Base-by-base conservation (phyloP, 2,329 filamentous ascomycete species). In the Cladophialophora exuberans region DNA sequence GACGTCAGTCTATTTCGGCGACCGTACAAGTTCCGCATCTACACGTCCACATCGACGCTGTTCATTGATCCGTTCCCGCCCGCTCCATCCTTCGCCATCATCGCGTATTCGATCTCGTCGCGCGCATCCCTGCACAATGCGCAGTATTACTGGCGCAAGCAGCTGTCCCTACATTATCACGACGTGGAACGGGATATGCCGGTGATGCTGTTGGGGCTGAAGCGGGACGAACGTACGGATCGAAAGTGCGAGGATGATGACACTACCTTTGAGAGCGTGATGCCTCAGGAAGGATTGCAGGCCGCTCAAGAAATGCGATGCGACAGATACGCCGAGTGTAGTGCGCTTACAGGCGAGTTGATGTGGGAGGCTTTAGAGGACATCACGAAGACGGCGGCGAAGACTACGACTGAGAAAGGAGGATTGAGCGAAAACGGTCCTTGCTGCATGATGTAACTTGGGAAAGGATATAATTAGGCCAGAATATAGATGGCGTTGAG, bases 301-400 rank as follows among this genome's bases (percentile, higher is more conserved):
- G 82, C 82, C 5, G 82, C 83, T 13, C 81, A 83, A 62, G 79
- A 82, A 62, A 79, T 85, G 70, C 73, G 81, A 20, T 83, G 79
- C 66, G 83, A 86, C 72, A 72, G 76, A 30, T 86, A 86, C 68
- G 83, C 81, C 3, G 83, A 86, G 65, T 86, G 83, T 61, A 84
- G 81, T 57, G 82, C 83, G 35, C 31, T 80, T 33, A 85, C 83
- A 4, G 83, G 83, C 2, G 80, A 85, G 69, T 69, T 86, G 33
- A 79, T 83, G 60, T 71, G 72, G 26, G 78, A 85, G 67, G 81
- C 82, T 0, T 76, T 85, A 54, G 82, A 86, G 64, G 83, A 86
- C 66, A 73, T 86, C 17, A 81, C 81, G 7, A 77, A 71, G 65
- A 78, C 81, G 25, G 79, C 80, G 3, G 83, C 78, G n/a, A 79